Percentiles rank a stretch among this genome's conserved stretches.
phyloP scores from a whole-genome alignment of 495 filamentous ascomycete genomes.

The Neurospora sp. region DNA sequence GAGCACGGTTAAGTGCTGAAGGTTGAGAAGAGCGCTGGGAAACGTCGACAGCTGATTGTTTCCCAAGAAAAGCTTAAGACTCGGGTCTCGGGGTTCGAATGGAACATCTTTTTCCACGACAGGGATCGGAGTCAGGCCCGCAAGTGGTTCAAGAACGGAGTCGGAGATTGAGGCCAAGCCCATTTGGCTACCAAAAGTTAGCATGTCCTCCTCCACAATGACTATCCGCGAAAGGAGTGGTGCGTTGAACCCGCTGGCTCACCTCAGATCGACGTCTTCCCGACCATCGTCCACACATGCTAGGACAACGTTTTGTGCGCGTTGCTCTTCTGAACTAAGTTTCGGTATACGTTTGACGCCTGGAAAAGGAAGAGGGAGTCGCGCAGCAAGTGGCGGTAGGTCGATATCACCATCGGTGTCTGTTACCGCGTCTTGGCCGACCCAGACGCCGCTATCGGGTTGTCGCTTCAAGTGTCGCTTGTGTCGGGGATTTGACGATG shows the following conservation, averaged over 20 bases:
- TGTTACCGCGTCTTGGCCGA: constrained; percentile 52
- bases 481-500: constrained; percentile 25
- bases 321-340: constrained; percentile 20
- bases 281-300: constrained; percentile 50
- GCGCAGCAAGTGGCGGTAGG: constrained; percentile 9
- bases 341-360: not conserved
- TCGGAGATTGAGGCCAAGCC: constrained; percentile 31
- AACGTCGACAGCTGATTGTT: constrained; percentile 46
- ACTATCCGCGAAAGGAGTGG: not conserved
- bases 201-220: not conserved
- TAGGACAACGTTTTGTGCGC: constrained; percentile 32
- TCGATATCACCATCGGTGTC: constrained; percentile 30
- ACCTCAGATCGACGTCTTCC: constrained; percentile 59
- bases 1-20: constrained; percentile 54
- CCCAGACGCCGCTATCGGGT: constrained; percentile 75
- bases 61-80: constrained; percentile 53
- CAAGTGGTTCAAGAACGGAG: constrained; percentile 43
- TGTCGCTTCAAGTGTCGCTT: constrained; percentile 52
- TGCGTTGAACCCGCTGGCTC: constrained; percentile 16
- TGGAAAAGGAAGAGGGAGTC: constrained; percentile 2
- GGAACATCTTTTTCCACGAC: constrained; percentile 26
- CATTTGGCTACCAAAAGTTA: constrained; percentile 18
- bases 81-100: constrained; percentile 35
- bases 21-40: constrained; percentile 41
- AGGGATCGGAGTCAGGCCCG: constrained; percentile 46